These are phyloP conservation scores for Ceratocystis cubensis DNA, from an alignment of 2,329 filamentous ascomycete genomes.

Conservation along the genomic window DNA sequence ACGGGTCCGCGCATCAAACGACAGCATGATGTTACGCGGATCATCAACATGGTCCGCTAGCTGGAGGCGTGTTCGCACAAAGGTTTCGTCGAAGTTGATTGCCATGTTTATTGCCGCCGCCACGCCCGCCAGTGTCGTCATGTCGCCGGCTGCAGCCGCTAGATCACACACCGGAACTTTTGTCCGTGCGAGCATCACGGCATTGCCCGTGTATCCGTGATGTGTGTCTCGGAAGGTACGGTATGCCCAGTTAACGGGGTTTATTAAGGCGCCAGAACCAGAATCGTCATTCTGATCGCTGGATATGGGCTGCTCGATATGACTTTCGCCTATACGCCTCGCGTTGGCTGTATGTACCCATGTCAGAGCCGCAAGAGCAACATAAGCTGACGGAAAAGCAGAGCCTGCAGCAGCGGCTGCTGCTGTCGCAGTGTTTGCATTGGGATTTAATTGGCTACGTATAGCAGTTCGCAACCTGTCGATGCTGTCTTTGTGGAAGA, in stretches of 20 bases:
- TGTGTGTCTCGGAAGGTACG: constrained; percentile 28
- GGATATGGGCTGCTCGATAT: constrained; percentile 1
- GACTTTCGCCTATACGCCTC: constrained; percentile 24
- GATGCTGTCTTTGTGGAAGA: constrained; percentile 29
- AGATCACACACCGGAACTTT: constrained; percentile 24
- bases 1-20: constrained; percentile 32
- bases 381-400: constrained; percentile 30
- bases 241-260: constrained; percentile 33
- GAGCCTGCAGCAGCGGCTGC: background rate
- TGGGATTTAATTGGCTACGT: constrained; percentile 13
- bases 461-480: constrained; percentile 27
- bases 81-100: constrained; percentile 30
- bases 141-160: constrained; percentile 23
- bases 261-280: constrained; percentile 27
- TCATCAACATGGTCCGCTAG: constrained; percentile 31
- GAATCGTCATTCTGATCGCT: background rate
- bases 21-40: constrained; percentile 32
- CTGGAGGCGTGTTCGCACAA: constrained; percentile 30
- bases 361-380: constrained; percentile 31
- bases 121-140: constrained; percentile 26
- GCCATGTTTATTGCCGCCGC: constrained; percentile 26
- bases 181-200: constrained; percentile 31
- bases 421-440: background rate
- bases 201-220: constrained; percentile 32
- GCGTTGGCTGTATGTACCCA: constrained; percentile 32